phyloP scores from a whole-genome alignment of 73 alveolate species.

The Uronychia binucleata region DNA sequence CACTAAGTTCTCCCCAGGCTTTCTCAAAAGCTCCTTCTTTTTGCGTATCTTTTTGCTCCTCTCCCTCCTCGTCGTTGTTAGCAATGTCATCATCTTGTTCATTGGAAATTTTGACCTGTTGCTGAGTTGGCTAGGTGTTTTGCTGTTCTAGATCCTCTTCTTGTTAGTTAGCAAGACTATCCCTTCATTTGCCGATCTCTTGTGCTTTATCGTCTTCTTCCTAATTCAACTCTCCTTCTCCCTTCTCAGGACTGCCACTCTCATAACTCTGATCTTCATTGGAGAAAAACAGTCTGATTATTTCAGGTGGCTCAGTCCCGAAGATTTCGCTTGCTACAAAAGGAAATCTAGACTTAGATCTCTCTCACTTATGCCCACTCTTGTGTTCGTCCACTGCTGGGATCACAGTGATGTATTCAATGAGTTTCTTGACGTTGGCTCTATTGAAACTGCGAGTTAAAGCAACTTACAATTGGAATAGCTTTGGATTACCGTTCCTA shows the following conservation, averaged over 20 bases:
- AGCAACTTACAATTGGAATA: not conserved
- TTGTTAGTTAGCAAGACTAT: too few species aligned
- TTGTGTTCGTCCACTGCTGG: conserved; percentile 7
- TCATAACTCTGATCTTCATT: not conserved
- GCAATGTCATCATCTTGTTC: not conserved
- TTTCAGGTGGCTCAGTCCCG: not conserved
- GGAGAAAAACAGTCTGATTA: not conserved
- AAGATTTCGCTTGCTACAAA: conserved; percentile 1
- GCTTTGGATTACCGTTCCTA: not conserved
- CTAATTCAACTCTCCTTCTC: too few species aligned
- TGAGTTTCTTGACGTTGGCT: not conserved
- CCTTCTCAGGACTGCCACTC: too few species aligned
- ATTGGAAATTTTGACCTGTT: not conserved
- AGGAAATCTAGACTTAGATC: too few species aligned
- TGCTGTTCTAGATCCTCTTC: not conserved
- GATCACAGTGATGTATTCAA: conserved; percentile 5
- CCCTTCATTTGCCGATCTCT: not conserved
- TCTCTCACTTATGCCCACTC: conserved; percentile 13
- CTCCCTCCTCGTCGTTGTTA: not conserved
- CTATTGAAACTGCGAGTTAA: not conserved
- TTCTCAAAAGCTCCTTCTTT: not conserved
- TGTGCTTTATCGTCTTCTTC: not conserved
- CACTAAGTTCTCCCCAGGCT: too few species aligned
- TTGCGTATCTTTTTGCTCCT: not conserved
- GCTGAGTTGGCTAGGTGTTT: not conserved